phyloP scores from a whole-genome alignment of 2,329 filamentous ascomycete genomes.

The Scytalidium sp. region DNA sequence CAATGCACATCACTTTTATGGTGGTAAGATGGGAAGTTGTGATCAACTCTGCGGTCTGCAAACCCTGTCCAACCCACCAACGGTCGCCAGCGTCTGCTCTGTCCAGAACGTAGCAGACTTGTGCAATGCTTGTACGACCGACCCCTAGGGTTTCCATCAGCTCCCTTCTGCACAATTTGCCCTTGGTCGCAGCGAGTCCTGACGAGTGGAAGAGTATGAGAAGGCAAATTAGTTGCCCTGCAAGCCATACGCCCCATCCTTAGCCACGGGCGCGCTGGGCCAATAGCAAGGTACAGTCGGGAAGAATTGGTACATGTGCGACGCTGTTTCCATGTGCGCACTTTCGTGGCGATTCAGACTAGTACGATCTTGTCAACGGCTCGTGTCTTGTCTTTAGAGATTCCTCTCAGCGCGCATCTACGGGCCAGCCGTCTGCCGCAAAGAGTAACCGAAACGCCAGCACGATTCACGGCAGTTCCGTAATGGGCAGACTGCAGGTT shows the following conservation, averaged over 20 bases:
- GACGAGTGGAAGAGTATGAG: not conserved
- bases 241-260: not conserved
- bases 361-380: not conserved
- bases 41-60: not conserved
- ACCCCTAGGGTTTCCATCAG: too few species aligned
- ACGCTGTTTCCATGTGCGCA: not conserved
- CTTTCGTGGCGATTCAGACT: not conserved
- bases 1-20: not conserved
- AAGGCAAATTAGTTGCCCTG: not conserved
- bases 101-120: too few species aligned
- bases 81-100: too few species aligned
- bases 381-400: not conserved
- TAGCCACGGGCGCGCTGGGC: not conserved
- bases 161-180: not conserved
- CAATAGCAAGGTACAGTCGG: not conserved
- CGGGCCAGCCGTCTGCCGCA: not conserved
- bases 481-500: not conserved
- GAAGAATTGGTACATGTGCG: not conserved
- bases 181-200: not conserved
- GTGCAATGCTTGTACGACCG: too few species aligned
- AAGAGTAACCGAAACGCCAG: not conserved
- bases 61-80: too few species aligned
- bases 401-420: not conserved
- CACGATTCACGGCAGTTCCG: not conserved
- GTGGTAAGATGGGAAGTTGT: too few species aligned